Percentiles rank a stretch among this genome's conserved stretches.
Evolutionary conservation across 345 rosid species (phyloP).

Genomic region (Pseudoturritis turrita): DNA sequence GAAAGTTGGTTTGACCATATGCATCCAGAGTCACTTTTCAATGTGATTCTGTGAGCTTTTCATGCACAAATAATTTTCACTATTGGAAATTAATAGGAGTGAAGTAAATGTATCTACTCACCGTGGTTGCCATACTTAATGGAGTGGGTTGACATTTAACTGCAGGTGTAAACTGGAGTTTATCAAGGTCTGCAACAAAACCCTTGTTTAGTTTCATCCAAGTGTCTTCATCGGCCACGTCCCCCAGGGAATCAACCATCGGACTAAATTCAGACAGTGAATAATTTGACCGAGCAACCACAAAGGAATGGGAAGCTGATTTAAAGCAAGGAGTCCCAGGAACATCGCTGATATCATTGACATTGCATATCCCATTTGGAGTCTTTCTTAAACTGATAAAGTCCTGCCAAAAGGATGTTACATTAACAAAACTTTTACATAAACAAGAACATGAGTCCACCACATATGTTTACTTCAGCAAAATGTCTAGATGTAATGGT

Average conservation of each 20-base stretch:
- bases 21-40: neutral
- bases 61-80: neutral
- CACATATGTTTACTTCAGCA: neutral
- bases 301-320: slow-evolving; percentile 62
- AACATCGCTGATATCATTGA: slow-evolving; percentile 39
- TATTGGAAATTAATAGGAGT: neutral
- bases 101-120: slow-evolving; percentile 38
- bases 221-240: slow-evolving; percentile 90
- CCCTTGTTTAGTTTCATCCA: slow-evolving; percentile 95
- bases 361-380: slow-evolving; percentile 39
- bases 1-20: neutral
- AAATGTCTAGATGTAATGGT: neutral
- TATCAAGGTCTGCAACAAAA: slow-evolving; percentile 72
- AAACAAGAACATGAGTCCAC: neutral
- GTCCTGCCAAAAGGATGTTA: slow-evolving; percentile 18
- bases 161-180: slow-evolving; percentile 69
- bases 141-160: slow-evolving; percentile 65
- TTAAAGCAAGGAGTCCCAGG: slow-evolving; percentile 60
- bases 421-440: slow-evolving; percentile 1
- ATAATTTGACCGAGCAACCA: slow-evolving; percentile 69
- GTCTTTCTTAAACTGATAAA: slow-evolving; percentile 31
- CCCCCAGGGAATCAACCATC: slow-evolving; percentile 66
- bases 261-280: slow-evolving; percentile 71
- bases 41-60: neutral
- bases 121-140: slow-evolving; percentile 43